These are phyloP conservation scores for Voacanga thouarsii DNA, from an alignment of 257 asterid species.

Conservation along the genomic window DNA sequence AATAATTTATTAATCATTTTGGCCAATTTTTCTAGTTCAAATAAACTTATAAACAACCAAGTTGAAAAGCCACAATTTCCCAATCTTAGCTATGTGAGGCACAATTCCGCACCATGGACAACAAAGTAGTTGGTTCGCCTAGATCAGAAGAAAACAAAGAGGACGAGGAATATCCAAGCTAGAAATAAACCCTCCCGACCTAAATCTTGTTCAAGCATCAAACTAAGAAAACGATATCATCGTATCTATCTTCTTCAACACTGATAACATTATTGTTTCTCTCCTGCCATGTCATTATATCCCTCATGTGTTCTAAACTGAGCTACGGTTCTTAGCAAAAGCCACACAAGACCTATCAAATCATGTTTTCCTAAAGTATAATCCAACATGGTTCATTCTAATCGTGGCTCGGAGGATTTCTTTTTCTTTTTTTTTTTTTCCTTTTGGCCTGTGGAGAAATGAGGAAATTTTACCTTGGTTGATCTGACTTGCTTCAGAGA, in stretches of 20 bases:
- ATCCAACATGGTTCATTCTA: too few species aligned
- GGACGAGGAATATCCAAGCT: neutral
- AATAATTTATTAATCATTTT: too few species aligned
- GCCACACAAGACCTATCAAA: too few species aligned
- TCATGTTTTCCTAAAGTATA: too few species aligned
- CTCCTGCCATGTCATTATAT: neutral
- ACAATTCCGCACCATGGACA: neutral
- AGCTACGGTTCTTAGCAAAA: neutral
- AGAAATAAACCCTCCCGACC: neutral
- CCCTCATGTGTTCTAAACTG: neutral
- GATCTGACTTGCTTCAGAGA: conserved; percentile 36
- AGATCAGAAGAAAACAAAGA: neutral
- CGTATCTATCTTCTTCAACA: neutral
- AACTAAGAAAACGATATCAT: neutral
- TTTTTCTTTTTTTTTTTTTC: neutral
- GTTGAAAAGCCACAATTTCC: neutral
- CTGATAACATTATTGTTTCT: neutral
- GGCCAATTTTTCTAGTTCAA: too few species aligned
- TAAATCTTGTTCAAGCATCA: neutral
- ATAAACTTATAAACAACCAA: neutral
- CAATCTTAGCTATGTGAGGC: neutral
- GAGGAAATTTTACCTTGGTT: conserved; percentile 25
- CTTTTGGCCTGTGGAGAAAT: neutral
- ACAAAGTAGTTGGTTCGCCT: neutral
- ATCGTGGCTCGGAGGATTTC: neutral